Evolutionary conservation across 2,329 filamentous ascomycete genomes (phyloP).

Genomic region (Dryadomyces sulphureus): DNA sequence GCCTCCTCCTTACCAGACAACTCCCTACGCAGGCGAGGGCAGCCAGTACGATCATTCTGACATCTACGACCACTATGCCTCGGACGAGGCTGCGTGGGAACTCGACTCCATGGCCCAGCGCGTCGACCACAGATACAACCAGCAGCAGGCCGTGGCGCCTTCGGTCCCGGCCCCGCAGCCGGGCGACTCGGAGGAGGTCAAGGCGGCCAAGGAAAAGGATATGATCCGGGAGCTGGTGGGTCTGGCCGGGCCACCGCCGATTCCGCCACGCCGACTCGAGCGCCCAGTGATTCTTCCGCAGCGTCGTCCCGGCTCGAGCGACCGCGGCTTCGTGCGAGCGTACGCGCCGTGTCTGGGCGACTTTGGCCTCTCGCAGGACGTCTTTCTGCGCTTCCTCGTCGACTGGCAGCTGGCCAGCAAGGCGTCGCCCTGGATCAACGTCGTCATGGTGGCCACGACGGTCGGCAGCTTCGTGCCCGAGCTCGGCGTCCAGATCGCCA

Average conservation of each 20-base stretch:
- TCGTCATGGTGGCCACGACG: constrained; percentile 11
- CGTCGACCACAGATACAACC: too few species aligned
- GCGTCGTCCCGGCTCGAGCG: constrained; percentile 19
- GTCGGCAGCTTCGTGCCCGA: constrained; percentile 15
- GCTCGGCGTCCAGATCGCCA: constrained; percentile 16
- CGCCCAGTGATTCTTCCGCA: constrained; percentile 24
- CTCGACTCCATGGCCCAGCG: constrained; percentile 13
- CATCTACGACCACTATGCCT: background rate
- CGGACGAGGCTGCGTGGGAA: constrained; percentile 13
- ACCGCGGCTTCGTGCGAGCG: constrained; percentile 22
- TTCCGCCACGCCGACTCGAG: constrained; percentile 10
- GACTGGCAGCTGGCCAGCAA: constrained; percentile 15
- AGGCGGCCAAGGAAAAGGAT: background rate
- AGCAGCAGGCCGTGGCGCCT: too few species aligned
- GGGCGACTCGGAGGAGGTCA: constrained; percentile 8
- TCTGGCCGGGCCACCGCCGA: constrained; percentile 11
- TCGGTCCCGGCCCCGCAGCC: background rate
- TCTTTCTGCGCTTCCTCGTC: constrained; percentile 22
- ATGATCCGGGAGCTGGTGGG: constrained; percentile 11
- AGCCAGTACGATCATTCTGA: background rate
- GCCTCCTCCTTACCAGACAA: too few species aligned
- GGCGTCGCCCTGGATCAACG: constrained; percentile 12
- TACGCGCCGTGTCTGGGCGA: constrained; percentile 21
- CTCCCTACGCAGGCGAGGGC: too few species aligned
- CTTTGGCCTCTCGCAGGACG: constrained; percentile 19